A percentile compares a stretch with the other conserved stretches of the same genome.
These are phyloP conservation scores for Lyophyllum shimeji DNA, from an alignment of 768 basidiomycete genomes.

Conservation along the genomic window DNA sequence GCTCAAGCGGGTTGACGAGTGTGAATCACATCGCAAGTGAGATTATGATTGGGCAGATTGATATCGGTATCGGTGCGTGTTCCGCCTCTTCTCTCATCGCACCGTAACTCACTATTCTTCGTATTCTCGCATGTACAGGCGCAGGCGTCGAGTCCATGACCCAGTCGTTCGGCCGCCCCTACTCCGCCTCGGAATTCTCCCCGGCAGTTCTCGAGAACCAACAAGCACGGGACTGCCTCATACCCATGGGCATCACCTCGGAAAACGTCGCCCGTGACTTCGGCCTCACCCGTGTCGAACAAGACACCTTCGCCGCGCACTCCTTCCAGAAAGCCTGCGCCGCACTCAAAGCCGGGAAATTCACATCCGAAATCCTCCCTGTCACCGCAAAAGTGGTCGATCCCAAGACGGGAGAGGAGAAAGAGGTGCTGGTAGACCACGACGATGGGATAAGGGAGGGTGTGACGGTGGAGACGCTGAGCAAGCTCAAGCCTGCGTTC, in stretches of 20 bases:
- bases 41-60: constrained; percentile 79
- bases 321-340: constrained; percentile 85
- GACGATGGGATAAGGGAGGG: constrained; percentile 91
- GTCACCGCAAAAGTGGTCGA: constrained; percentile 68
- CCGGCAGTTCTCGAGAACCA: constrained; percentile 66
- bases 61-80: constrained; percentile 80
- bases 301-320: constrained; percentile 82
- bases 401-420: constrained; percentile 79
- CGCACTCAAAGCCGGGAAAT: constrained; percentile 80
- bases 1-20: constrained; percentile 87
- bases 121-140: constrained; percentile 36
- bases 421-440: constrained; percentile 69
- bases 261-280: constrained; percentile 90
- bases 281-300: constrained; percentile 66
- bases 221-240: constrained; percentile 78
- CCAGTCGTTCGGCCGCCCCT: constrained; percentile 59
- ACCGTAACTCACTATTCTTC: neutral
- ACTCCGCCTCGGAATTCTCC: constrained; percentile 57
- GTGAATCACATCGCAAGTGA: constrained; percentile 81
- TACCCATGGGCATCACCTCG: constrained; percentile 93
- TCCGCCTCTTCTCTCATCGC: neutral
- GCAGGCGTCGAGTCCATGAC: constrained; percentile 94
- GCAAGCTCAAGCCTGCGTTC: constrained; percentile 86
- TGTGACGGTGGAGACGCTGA: constrained; percentile 74
- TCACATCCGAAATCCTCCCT: constrained; percentile 86